Base-by-base conservation (phyloP, 2,329 filamentous ascomycete genomes). In the Fusarium denticulatum region DNA sequence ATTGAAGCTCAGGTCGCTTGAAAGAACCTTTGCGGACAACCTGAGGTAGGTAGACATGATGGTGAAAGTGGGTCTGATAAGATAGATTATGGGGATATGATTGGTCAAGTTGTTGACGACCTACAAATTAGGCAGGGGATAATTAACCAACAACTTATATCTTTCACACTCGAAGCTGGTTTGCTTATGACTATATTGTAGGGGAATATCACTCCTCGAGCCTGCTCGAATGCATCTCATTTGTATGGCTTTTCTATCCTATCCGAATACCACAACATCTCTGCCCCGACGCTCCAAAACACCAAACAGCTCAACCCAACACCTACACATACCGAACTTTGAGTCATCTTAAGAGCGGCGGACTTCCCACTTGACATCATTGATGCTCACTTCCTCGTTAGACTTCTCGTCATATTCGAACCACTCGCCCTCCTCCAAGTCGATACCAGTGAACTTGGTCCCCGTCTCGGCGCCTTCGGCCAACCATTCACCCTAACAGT, bases 351-450 rank as follows among this genome's bases (percentile, higher is more conserved):
- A 96, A 40, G 91, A 89, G 74, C 94, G 88, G 73, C 89, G 88
- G 75, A 99, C 93, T 75, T 95, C 92, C 94, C 95, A 99, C 70
- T 90, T 93, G 62, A 97, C 82, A 36, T 96, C 94, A 81, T 94
- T 96, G 81, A 98, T 95, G 82, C 94, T 96, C 52, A 98, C 95
- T 82, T 98, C 95, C 56, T 97, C 94, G 2, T 92, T 88, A 1
- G 94, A 89, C 86, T 98, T 98, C 84, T 98, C 95, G 76, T 98
- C 95, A 79, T 98, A 99, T 77, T 98, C 96, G 82, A 93, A 99
- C 96, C 96, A 99, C 78, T 99, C 96, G 32, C 94, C 96, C 34
- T 99, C 96, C 0, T 86, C 86, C 62, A 99, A 84, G 76, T 98
- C 95, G 60, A 98, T 93, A 10, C 84, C 90, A 0, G 90, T 87